Conservation (phyloP, 192 early-diverging fungal genomes). For the Diversispora epigaea region DNA sequence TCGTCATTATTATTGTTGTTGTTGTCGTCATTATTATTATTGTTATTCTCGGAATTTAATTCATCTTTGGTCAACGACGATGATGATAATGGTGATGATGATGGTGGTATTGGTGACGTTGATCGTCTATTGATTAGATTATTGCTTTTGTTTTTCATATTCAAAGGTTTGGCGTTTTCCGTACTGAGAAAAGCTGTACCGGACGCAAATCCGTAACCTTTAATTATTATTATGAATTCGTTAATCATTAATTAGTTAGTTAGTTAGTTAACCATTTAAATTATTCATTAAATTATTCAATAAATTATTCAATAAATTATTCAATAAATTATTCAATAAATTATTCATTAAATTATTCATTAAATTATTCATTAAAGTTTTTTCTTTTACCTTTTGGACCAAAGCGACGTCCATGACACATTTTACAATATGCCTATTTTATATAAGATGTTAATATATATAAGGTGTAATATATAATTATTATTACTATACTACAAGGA, state of each 20-base stretch:
- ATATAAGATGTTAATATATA: not conserved
- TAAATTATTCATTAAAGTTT: not conserved
- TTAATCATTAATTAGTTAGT: not conserved
- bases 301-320: not conserved
- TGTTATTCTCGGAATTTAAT: too few relatives aligned
- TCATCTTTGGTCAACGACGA: not conserved
- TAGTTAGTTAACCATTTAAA: not conserved
- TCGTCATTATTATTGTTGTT: too few relatives aligned
- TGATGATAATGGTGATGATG: not conserved
- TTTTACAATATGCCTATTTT: constrained; percentile 56
- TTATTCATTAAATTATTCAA: not conserved
- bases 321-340: not conserved
- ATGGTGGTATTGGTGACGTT: constrained; percentile 18
- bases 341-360: not conserved
- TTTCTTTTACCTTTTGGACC: constrained; percentile 53
- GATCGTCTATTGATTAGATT: not conserved
- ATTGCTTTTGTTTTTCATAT: not conserved
- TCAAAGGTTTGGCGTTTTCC: constrained; percentile 26
- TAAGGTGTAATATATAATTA: not conserved
- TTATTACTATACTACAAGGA: not conserved
- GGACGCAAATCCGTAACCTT: constrained; percentile 43
- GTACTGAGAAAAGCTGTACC: constrained; percentile 46
- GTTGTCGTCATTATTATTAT: too few relatives aligned
- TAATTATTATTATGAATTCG: not conserved
- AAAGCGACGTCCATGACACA: constrained; percentile 55